Evolutionary conservation across 352 stramenopile species (phyloP), one percentile per base, ranked within the genome.

Genomic region (Globisporangium nagaii): DNA sequence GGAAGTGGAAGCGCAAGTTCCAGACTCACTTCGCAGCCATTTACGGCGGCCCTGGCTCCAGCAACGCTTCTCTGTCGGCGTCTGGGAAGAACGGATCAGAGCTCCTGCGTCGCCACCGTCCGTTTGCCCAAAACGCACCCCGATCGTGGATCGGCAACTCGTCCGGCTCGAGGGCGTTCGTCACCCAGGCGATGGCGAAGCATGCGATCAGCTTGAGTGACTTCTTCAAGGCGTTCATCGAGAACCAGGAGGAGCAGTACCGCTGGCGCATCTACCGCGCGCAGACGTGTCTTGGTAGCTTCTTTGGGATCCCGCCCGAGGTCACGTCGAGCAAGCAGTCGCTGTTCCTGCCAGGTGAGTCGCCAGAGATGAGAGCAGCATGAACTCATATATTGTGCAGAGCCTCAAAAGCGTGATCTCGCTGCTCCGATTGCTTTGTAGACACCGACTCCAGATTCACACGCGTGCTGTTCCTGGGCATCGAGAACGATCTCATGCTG

Each of bases 401-500:
- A n/a, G n/a, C n/a, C n/a, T n/a, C n/a, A n/a, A n/a, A 19, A 19
- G 5, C 2, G 6, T 37, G 2, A 22, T 37, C 17, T 1, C 17
- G 9, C 28, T 13, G 8, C 6, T 25, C 34, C n/a, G 6, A 11
- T 20, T 48, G 40, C n/a, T 48, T 15, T 42, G 20, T 43, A 83
- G 85, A 95, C 46, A 70, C 64, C 6, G 51, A 63, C 7, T 72
- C 60, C n/a, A 75, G 43, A 22, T 94, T 90, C 55, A 61, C 72
- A 12, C 60, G 56, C 0, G 71, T 87, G 12, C 43, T 96, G 6
- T 85, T 91, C 12, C 65, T 93, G 9, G 86, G 86, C 8, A 70
- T 90, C 20, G 85, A 96, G 62, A 86, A 85, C 51, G 87, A 96
- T 48, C 73, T 97, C 28, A 85, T 96, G 71, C 57, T 96, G 37